These are phyloP conservation scores for Fusarium sp. DNA, from an alignment of 2,329 filamentous ascomycete genomes.

Conservation along the genomic window DNA sequence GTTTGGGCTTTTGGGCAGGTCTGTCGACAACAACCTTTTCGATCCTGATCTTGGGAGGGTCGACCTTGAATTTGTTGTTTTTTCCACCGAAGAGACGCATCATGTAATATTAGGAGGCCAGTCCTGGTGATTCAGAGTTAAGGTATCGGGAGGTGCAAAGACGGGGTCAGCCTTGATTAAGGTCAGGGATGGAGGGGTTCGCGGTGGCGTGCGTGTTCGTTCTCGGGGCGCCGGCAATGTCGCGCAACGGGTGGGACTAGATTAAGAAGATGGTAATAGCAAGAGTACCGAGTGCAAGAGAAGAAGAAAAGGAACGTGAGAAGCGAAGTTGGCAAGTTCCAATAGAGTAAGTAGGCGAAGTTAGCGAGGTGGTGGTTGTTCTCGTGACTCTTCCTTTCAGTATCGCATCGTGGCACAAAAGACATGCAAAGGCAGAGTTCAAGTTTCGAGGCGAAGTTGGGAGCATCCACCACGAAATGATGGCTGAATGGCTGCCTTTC, in stretches of 20 bases:
- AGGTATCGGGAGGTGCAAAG: conserved; percentile 6
- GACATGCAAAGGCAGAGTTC: conserved; percentile 42
- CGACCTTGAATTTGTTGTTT: conserved; percentile 64
- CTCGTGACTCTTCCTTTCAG: conserved; percentile 35
- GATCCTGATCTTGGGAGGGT: conserved; percentile 63
- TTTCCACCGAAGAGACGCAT: conserved; percentile 59
- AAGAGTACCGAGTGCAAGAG: conserved; percentile 38
- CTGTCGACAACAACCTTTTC: conserved; percentile 63
- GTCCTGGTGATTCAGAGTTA: conserved; percentile 16
- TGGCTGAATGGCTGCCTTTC: conserved; percentile 34
- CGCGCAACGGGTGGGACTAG: conserved; percentile 42
- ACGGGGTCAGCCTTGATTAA: conserved; percentile 26
- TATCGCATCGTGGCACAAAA: conserved; percentile 44
- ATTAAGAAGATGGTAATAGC: conserved; percentile 32
- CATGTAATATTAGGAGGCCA: conserved; percentile 30
- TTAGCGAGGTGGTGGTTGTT: conserved; percentile 6
- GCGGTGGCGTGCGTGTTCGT: conserved; percentile 49
- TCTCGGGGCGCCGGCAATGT: conserved; percentile 43
- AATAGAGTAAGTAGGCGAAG: conserved; percentile 25
- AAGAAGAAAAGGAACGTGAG: conserved; percentile 28
- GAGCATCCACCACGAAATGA: conserved; percentile 33
- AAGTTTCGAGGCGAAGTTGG: conserved; percentile 36
- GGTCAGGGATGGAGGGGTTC: conserved; percentile 49
- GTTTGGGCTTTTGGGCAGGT: conserved; percentile 53
- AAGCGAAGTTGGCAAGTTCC: conserved; percentile 8